A percentile compares a stretch with the other conserved stretches of the same genome.
Conservation (phyloP, 495 filamentous ascomycete species). For the Penicillium nucicola region DNA sequence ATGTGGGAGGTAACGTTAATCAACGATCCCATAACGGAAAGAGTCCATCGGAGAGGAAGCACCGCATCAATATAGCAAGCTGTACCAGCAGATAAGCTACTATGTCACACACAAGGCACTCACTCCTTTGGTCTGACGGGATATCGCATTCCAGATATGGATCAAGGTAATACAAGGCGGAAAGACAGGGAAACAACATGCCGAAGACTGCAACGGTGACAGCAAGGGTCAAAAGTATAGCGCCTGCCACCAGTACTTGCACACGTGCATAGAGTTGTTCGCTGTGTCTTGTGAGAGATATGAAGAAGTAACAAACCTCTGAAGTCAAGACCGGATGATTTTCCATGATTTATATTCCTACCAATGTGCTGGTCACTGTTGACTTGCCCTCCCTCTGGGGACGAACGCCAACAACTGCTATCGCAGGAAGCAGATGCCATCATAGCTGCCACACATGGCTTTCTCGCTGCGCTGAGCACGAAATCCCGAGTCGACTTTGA, state of each 20-base stretch:
- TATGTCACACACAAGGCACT: not conserved
- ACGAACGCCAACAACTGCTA: not conserved
- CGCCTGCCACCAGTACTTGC: not conserved
- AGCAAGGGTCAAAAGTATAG: not conserved
- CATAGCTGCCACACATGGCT: slow-evolving; percentile 30
- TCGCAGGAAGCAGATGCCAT: slow-evolving; percentile 30
- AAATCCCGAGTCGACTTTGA: slow-evolving; percentile 36
- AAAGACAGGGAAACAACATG: not conserved
- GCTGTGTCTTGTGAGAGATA: not conserved
- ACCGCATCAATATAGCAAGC: not conserved
- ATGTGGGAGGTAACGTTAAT: not conserved
- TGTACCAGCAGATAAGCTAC: not conserved
- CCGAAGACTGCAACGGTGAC: slow-evolving; percentile 19
- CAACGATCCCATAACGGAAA: not conserved
- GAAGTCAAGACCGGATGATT: not conserved
- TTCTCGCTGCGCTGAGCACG: slow-evolving; percentile 29
- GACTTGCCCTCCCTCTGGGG: not conserved
- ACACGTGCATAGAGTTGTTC: slow-evolving; percentile 1
- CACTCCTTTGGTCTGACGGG: not conserved
- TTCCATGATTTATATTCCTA: not conserved
- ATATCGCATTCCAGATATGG: not conserved
- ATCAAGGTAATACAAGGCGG: slow-evolving; percentile 8
- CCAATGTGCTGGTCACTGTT: slow-evolving; percentile 24
- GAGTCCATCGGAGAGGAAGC: not conserved
- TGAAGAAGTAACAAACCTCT: not conserved